Percentiles rank a stretch among this genome's conserved stretches.
phyloP scores from a whole-genome alignment of 176 grass and related monocot genomes.

The Alloteropsis semialata region DNA sequence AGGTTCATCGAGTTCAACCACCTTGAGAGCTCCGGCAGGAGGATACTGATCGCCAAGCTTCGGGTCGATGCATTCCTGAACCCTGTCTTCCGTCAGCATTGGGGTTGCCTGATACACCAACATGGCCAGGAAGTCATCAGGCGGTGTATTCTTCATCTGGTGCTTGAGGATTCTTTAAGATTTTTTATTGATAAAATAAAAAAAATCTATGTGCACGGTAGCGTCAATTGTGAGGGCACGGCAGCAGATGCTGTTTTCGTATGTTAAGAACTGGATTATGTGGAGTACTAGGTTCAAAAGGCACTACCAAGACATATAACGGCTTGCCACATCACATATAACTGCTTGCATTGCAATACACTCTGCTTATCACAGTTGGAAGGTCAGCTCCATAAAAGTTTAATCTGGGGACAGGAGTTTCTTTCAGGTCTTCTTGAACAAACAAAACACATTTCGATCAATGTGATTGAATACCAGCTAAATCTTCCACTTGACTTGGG shows the following conservation, averaged over 20 bases:
- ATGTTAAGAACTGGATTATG: background rate
- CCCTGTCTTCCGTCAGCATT: slow-evolving; percentile 47
- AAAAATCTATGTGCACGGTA: background rate
- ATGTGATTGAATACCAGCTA: background rate
- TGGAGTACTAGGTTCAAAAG: background rate
- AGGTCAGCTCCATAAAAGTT: background rate
- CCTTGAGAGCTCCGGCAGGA: slow-evolving; percentile 43
- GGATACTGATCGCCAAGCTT: slow-evolving; percentile 45
- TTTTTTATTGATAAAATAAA: background rate
- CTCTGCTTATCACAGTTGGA: background rate
- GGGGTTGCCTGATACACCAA: slow-evolving; percentile 37
- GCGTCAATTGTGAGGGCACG: background rate
- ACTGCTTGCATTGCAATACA: background rate
- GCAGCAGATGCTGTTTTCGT: background rate
- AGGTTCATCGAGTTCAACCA: no score
- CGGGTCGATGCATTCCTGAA: slow-evolving; percentile 53
- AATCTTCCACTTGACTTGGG: background rate
- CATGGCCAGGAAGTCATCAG: background rate
- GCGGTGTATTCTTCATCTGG: background rate
- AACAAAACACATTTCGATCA: background rate
- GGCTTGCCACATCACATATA: background rate
- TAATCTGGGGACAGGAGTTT: background rate
- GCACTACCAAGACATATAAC: background rate
- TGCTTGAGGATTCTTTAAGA: background rate
- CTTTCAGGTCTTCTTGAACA: no score